These are phyloP conservation scores for Cryptococcus sp. DNA, from an alignment of 1,284 basidiomycete species.

Conservation along the genomic window DNA sequence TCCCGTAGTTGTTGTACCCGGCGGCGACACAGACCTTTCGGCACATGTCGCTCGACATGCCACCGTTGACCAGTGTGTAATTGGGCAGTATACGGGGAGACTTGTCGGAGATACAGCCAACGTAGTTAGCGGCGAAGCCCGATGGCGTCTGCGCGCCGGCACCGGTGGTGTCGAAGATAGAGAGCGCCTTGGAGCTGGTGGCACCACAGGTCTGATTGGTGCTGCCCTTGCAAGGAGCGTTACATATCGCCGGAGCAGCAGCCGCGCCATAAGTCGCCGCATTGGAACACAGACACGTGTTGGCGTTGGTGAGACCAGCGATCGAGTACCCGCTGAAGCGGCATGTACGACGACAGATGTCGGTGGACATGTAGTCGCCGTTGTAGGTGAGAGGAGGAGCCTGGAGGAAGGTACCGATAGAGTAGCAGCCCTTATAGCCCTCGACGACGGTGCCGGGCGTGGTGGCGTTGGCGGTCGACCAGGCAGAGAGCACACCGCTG, in stretches of 20 bases:
- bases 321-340: constrained; percentile 19
- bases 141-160: constrained; percentile 17
- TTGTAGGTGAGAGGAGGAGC: constrained; percentile 14
- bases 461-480: constrained; percentile 5
- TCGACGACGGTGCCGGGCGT: constrained; percentile 13
- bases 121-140: constrained; percentile 26
- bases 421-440: constrained; percentile 33
- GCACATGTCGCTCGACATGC: constrained; percentile 25
- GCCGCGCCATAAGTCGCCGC: constrained; percentile 14
- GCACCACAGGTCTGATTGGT: constrained; percentile 27
- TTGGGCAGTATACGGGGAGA: constrained; percentile 17
- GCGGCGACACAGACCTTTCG: constrained; percentile 19
- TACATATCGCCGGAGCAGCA: constrained; percentile 14
- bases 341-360: constrained; percentile 19
- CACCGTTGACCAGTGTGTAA: constrained; percentile 16
- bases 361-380: constrained; percentile 16
- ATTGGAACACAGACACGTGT: constrained; percentile 29
- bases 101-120: constrained; percentile 27
- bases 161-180: constrained; percentile 35
- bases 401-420: constrained; percentile 18
- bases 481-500: constrained; percentile 9
- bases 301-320: constrained; percentile 24
- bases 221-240: constrained; percentile 17
- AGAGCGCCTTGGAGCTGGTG: constrained; percentile 13
- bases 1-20: constrained; percentile 25